Evolutionary conservation across 805 yeast genomes (phyloP), one percentile per base, ranked within the genome.

Genomic region (Kluyveromyces aestuarii): DNA sequence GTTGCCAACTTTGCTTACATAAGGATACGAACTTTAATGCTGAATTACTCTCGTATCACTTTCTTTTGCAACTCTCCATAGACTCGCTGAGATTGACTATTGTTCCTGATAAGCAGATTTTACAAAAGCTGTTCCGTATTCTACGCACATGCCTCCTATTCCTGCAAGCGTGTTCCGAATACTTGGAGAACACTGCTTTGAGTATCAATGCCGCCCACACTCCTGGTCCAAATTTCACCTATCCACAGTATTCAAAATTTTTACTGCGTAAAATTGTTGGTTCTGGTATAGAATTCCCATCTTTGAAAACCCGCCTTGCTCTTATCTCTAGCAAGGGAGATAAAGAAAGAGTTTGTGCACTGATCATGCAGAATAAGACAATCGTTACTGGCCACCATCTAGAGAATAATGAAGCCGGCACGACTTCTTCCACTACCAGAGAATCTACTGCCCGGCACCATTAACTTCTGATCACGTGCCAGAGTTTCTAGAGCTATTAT

Each of bases 1-100:
- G 72, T 13, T 81, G 87, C 64, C 75, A 82, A 1, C 55, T 79
- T 21, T 81, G 87, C 61, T 55, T 49, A 52, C 35, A 37, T 37
- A 27, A 51, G 51, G 19, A 53, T 58, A 19, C 53, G 51, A 40
- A 50, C 47, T 11, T 13, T 7, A 11, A n/a, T 8, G 18, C 7
- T 8, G 51, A 51, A n/a, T 59, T 59, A 4, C 40, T 54, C 11
- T 49, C 51, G 2, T 64, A 58, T 51, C 53, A 52, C 37, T 48
- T 51, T 2, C 53, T 58, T 14, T 49, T 53, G 37, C 38, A 51
- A 21, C 37, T 56, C 27, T 41, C 57, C n/a, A 41, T 58, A 11
- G 51, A 48, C 8, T 52, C 61, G 2, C 36, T 55, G n/a, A 50
- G 52, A 17, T 45, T 60, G 38, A 56, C 53, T 35, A 44, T 60